Percentiles rank a stretch among this genome's conserved stretches.
Conservation (phyloP, 768 basidiomycete genomes). For the Galerina marginata region DNA sequence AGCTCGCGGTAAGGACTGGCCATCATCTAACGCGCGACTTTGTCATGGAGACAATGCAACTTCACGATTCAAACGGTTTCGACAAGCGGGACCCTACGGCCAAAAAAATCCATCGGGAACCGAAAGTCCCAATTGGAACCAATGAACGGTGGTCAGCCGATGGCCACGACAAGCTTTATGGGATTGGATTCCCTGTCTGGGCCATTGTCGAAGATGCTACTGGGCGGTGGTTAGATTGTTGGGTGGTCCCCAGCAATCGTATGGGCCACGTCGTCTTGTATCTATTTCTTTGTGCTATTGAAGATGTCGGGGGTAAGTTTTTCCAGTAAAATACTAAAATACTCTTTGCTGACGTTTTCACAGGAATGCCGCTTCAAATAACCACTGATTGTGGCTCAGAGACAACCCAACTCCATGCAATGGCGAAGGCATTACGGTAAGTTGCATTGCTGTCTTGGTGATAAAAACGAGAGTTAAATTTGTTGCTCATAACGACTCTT, state of each 20-base stretch:
- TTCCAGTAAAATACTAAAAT: no score
- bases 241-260: slow-evolving; percentile 43
- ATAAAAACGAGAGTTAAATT: no score
- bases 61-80: slow-evolving; percentile 32
- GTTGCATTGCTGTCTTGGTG: no score
- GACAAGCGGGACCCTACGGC: slow-evolving; percentile 28
- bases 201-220: slow-evolving; percentile 36
- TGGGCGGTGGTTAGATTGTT: slow-evolving; percentile 35
- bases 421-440: no score
- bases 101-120: slow-evolving; percentile 30
- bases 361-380: no score
- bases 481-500: no score
- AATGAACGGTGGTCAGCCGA: slow-evolving; percentile 39
- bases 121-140: slow-evolving; percentile 34
- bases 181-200: slow-evolving; percentile 46
- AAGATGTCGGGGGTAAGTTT: slow-evolving; percentile 31
- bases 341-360: no score
- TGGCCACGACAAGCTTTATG: slow-evolving; percentile 44
- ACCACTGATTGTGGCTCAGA: no score
- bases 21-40: slow-evolving; percentile 4
- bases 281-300: slow-evolving; percentile 34
- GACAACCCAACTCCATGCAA: no score
- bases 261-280: slow-evolving; percentile 31
- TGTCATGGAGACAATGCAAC: slow-evolving; percentile 30
- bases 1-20: no score